Evolutionary conservation across 2,329 filamentous ascomycete genomes (phyloP).

Genomic region (Trichoderma sp.): DNA sequence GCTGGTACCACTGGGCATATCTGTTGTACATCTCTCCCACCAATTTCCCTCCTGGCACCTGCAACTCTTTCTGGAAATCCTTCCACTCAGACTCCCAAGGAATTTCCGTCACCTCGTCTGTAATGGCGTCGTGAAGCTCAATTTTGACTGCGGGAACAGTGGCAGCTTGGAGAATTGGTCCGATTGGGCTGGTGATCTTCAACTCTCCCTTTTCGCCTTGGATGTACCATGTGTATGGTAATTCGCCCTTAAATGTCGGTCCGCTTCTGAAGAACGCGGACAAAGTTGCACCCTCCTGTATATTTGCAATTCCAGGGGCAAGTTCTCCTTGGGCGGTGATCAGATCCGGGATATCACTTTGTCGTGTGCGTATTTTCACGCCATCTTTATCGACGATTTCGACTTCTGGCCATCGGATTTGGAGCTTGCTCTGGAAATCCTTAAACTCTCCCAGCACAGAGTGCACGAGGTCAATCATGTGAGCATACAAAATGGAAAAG

Average conservation of each 20-base stretch:
- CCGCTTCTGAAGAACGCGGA: neutral
- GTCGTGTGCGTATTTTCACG: neutral
- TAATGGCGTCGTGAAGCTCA: neutral
- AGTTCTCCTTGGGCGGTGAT: constrained; percentile 1
- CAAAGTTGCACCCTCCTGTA: neutral
- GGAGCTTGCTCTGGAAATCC: neutral
- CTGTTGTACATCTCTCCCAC: constrained; percentile 10
- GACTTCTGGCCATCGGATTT: constrained; percentile 8
- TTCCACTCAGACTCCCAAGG: constrained; percentile 10
- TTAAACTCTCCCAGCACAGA: constrained; percentile 6
- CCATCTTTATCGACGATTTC: neutral
- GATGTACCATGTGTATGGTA: constrained; percentile 1
- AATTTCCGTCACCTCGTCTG: neutral
- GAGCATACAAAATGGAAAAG: neutral
- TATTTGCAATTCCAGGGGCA: constrained; percentile 1
- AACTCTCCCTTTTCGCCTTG: neutral
- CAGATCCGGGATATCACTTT: neutral
- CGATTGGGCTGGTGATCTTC: neutral
- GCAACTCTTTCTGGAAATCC: neutral
- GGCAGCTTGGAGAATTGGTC: neutral
- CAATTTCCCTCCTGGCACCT: neutral
- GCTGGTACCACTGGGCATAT: constrained; percentile 9
- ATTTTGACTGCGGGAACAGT: neutral
- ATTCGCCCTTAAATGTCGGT: neutral
- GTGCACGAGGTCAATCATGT: constrained; percentile 16